Evolutionary conservation across 2,329 filamentous ascomycete genomes (phyloP).

Genomic region (Xylaria sp.): DNA sequence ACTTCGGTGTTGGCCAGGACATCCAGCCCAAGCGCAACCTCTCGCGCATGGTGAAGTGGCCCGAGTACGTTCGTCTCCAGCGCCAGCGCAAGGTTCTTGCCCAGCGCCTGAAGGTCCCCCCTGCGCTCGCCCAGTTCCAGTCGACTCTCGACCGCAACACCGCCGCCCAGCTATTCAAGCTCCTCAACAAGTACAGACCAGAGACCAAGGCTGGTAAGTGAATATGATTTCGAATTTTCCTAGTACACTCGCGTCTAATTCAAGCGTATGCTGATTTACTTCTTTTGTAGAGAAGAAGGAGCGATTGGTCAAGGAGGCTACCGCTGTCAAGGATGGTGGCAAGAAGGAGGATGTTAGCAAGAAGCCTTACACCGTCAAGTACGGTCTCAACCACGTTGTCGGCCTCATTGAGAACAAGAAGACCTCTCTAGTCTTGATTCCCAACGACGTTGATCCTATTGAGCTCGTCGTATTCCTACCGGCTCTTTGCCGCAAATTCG

Average conservation of each 20-base stretch:
- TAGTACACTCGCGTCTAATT: too few relatives aligned
- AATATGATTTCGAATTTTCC: not conserved
- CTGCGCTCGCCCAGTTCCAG: slow-evolving; percentile 56
- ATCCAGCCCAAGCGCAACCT: slow-evolving; percentile 97
- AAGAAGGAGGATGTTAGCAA: slow-evolving; percentile 99
- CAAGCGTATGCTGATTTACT: not conserved
- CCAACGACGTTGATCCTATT: slow-evolving; percentile 99
- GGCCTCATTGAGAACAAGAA: slow-evolving; percentile 99
- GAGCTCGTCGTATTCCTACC: slow-evolving; percentile 99
- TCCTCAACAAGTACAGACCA: slow-evolving; percentile 99
- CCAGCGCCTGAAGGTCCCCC: slow-evolving; percentile 97
- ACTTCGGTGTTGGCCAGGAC: slow-evolving; percentile 99
- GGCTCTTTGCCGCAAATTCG: slow-evolving; percentile 99
- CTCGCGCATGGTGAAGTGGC: slow-evolving; percentile 99
- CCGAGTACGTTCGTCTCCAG: slow-evolving; percentile 98
- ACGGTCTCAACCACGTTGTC: slow-evolving; percentile 99
- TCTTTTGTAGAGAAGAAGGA: slow-evolving; percentile 89
- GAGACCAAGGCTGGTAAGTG: slow-evolving; percentile 78
- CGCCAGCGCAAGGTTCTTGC: slow-evolving; percentile 94
- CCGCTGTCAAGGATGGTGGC: slow-evolving; percentile 97
- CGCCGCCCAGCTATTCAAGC: slow-evolving; percentile 86
- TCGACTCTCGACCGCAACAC: slow-evolving; percentile 88
- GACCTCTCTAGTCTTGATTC: slow-evolving; percentile 95
- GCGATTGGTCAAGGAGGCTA: slow-evolving; percentile 96
- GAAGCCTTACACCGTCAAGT: slow-evolving; percentile 99